Evolutionary conservation across 139 green algal species (phyloP).

Genomic region (Dunaliella sp.): DNA sequence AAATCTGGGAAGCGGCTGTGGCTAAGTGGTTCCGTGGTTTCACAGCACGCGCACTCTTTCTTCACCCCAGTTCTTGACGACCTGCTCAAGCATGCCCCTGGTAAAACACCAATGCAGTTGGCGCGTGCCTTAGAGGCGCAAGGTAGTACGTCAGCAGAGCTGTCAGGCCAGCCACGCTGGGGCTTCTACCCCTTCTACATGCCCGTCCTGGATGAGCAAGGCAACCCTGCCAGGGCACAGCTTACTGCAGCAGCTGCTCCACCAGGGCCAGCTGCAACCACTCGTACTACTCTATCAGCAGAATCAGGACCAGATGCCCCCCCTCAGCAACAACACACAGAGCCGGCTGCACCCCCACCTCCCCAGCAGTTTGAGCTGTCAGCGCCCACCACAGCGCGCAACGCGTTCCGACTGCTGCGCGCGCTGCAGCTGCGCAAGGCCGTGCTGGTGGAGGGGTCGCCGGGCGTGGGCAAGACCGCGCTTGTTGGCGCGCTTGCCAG

Average conservation of each 20-base stretch:
- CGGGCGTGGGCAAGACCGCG: slow-evolving; percentile 96
- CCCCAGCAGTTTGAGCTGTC: slow-evolving; percentile 73
- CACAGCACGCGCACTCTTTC: too few relatives aligned
- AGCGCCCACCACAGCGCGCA: slow-evolving; percentile 84
- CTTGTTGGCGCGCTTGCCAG: slow-evolving; percentile 84
- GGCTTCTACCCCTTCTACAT: slow-evolving; percentile 82
- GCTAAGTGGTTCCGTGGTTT: too few relatives aligned
- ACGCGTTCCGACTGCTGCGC: slow-evolving; percentile 87
- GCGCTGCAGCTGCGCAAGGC: slow-evolving; percentile 83
- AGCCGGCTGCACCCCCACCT: not conserved
- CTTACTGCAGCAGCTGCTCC: not conserved
- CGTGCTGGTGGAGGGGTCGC: slow-evolving; percentile 93
- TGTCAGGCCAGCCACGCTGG: slow-evolving; percentile 47
- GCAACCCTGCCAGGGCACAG: not conserved
- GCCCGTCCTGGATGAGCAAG: not conserved
- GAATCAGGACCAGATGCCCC: not conserved
- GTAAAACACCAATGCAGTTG: too few relatives aligned
- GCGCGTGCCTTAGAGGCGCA: too few relatives aligned
- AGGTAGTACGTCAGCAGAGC: too few relatives aligned
- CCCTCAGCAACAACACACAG: not conserved
- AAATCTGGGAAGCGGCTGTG: too few relatives aligned
- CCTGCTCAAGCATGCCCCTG: too few relatives aligned
- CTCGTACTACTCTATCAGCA: too few relatives aligned
- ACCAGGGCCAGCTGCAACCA: not conserved
- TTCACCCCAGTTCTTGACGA: too few relatives aligned